These are phyloP conservation scores for Penicillium macrosclerotiorum DNA, from an alignment of 495 filamentous ascomycete species.

Conservation along the genomic window DNA sequence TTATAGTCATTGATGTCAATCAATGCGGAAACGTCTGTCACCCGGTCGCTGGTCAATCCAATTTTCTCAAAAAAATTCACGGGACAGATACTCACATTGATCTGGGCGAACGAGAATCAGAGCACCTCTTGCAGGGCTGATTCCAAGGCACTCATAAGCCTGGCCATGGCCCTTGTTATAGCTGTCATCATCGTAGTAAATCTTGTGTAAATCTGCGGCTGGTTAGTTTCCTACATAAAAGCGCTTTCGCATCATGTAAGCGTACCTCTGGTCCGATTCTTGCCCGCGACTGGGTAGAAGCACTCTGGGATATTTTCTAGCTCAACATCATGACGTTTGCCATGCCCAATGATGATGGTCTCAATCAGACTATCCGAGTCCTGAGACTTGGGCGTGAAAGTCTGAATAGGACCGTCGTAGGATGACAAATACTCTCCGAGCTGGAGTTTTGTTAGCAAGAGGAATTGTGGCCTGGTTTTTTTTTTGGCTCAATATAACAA, in stretches of 20 bases:
- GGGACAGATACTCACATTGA: conserved; percentile 52
- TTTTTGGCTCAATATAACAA: neutral
- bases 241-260: neutral
- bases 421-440: conserved; percentile 38
- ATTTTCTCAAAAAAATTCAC: neutral
- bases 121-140: conserved; percentile 52
- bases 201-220: conserved; percentile 55
- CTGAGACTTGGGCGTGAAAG: conserved; percentile 42
- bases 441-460: conserved; percentile 13
- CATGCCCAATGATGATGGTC: conserved; percentile 53
- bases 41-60: neutral
- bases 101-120: conserved; percentile 64
- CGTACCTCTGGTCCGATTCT: conserved; percentile 58
- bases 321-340: conserved; percentile 53
- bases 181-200: conserved; percentile 65
- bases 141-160: conserved; percentile 59
- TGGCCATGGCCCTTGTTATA: conserved; percentile 65
- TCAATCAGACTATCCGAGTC: conserved; percentile 62
- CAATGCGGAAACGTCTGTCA: conserved; percentile 38
- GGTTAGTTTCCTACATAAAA: neutral
- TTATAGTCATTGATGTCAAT: conserved; percentile 32
- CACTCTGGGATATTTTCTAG: conserved; percentile 56
- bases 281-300: conserved; percentile 59
- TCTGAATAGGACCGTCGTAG: conserved; percentile 33
- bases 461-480: too few relatives aligned